phyloP scores from a whole-genome alignment of 2,329 filamentous ascomycete genomes.

The Colletotrichum siamense region DNA sequence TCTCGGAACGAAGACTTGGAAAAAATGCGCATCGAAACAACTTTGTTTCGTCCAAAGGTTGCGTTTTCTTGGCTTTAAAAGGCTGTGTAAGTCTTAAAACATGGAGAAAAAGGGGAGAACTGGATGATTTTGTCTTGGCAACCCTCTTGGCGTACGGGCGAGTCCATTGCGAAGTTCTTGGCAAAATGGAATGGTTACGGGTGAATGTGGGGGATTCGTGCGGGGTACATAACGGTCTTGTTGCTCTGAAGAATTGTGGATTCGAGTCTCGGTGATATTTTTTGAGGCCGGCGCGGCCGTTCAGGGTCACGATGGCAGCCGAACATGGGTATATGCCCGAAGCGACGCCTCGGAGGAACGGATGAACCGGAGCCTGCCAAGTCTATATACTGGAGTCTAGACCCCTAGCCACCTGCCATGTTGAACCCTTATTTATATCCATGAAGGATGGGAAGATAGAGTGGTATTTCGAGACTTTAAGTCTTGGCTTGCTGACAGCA shows the following conservation, averaged over 20 bases:
- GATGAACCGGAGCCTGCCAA: not conserved
- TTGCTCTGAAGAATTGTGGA: not conserved
- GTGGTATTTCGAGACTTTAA: not conserved
- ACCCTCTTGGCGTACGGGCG: not conserved
- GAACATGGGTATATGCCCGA: not conserved
- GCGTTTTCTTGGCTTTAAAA: not conserved
- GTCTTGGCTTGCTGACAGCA: not conserved
- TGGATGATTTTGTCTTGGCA: not conserved
- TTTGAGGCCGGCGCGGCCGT: not conserved
- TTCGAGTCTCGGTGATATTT: not conserved
- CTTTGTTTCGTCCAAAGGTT: constrained; percentile 7
- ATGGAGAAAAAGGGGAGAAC: not conserved
- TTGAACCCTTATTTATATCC: not conserved
- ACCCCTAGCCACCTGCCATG: not conserved
- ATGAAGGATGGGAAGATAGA: not conserved
- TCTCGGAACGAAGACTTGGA: not conserved
- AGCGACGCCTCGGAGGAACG: not conserved
- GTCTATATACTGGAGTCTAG: not conserved
- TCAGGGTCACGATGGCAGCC: not conserved
- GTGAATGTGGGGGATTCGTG: not conserved
- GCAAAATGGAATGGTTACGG: not conserved
- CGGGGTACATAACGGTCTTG: constrained; percentile 1
- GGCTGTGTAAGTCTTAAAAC: not conserved
- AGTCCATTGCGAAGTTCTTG: not conserved
- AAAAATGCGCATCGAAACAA: not conserved